Percentiles rank a stretch among this genome's conserved stretches.
Evolutionary conservation across 306 rosid genomes (phyloP).

Genomic region (Glycine latifolia): DNA sequence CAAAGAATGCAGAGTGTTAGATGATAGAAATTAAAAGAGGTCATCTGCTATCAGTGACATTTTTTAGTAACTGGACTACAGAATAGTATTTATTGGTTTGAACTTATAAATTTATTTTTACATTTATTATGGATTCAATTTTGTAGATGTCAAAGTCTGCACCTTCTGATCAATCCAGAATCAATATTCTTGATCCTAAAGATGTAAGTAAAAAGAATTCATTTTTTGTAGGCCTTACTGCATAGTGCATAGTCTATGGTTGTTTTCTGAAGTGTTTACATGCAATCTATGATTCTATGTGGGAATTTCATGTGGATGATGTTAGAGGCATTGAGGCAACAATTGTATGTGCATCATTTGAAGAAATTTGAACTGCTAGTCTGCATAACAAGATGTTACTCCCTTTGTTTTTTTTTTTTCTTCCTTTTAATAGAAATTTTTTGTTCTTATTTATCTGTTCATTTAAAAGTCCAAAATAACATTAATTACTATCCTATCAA

Average conservation of each 20-base stretch:
- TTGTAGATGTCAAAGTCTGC: conserved; percentile 98
- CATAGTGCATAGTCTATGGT: neutral
- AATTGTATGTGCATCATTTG: conserved; percentile 13
- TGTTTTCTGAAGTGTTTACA: conserved; percentile 27
- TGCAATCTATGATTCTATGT: neutral
- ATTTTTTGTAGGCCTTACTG: conserved; percentile 15
- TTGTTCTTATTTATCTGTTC: no score
- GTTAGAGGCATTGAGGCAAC: neutral
- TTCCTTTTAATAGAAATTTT: no score
- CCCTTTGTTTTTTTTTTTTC: no score
- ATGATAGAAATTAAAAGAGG: conserved; percentile 5
- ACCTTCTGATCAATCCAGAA: conserved; percentile 94
- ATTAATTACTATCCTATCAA: no score
- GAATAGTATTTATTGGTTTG: conserved; percentile 36
- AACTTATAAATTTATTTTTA: conserved; percentile 26
- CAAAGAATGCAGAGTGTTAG: conserved; percentile 25
- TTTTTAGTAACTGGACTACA: conserved; percentile 25
- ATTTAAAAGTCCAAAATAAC: no score
- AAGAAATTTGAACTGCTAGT: no score
- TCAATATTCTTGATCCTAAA: conserved; percentile 93
- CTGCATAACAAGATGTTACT: no score
- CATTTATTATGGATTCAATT: conserved; percentile 45
- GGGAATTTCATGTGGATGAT: conserved; percentile 1
- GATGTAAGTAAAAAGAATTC: conserved; percentile 65
- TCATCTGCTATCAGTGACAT: conserved; percentile 8